phyloP scores from a whole-genome alignment of 2,329 filamentous ascomycete species.

The Penicillium italicum region DNA sequence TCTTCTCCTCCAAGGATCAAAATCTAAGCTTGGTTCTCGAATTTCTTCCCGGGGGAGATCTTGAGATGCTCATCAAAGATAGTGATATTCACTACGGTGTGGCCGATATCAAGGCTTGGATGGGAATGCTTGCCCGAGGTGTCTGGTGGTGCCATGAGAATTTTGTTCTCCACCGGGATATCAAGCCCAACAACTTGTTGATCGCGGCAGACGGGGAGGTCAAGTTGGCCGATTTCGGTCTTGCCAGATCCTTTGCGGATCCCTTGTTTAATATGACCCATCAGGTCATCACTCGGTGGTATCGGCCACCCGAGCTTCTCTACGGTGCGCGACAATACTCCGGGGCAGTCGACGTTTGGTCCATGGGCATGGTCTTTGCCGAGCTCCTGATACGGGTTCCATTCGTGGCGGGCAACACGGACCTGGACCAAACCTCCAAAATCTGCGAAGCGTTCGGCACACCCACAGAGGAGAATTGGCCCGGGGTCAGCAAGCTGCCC shows the following conservation, averaged over 20 bases:
- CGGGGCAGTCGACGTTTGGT: conserved; percentile 91
- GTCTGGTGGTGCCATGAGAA: conserved; percentile 98
- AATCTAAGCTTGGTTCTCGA: conserved; percentile 96
- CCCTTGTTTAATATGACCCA: conserved; percentile 85
- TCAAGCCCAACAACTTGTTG: conserved; percentile 97
- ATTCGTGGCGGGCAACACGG: conserved; percentile 77
- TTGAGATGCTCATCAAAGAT: conserved; percentile 92
- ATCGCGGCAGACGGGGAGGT: conserved; percentile 90
- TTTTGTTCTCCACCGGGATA: conserved; percentile 90
- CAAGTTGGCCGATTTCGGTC: conserved; percentile 96
- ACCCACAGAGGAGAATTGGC: conserved; percentile 92
- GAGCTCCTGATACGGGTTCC: conserved; percentile 81
- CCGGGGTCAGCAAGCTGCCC: conserved; percentile 75
- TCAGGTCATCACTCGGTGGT: conserved; percentile 96
- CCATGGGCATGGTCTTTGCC: conserved; percentile 85
- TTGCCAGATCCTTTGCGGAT: conserved; percentile 84
- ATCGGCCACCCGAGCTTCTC: conserved; percentile 87
- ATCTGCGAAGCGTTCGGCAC: conserved; percentile 85
- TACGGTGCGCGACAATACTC: conserved; percentile 87
- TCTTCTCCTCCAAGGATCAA: conserved; percentile 94
- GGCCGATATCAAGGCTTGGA: conserved; percentile 96
- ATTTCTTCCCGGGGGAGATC: conserved; percentile 86
- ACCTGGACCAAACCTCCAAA: conserved; percentile 79
- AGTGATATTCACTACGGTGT: conserved; percentile 75
- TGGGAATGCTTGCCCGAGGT: conserved; percentile 90